Conservation (phyloP, 495 filamentous ascomycete genomes). For the Glonium stellatum region DNA sequence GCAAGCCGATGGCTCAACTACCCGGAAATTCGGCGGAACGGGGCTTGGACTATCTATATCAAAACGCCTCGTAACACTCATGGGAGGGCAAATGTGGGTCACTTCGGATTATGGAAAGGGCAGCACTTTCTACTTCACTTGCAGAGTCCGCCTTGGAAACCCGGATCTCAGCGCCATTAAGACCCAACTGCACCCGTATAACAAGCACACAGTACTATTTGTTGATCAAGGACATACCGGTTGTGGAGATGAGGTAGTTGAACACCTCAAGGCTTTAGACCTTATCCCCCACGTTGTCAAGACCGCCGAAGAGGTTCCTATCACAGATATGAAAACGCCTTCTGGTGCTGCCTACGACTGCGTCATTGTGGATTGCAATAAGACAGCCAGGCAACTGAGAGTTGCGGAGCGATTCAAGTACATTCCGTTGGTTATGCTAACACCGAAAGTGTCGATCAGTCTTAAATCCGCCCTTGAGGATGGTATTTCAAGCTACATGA, state of each 20-base stretch:
- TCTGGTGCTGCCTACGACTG: conserved; percentile 75
- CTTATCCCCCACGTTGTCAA: conserved; percentile 77
- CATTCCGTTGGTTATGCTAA: conserved; percentile 89
- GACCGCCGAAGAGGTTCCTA: conserved; percentile 52
- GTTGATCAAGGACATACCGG: conserved; percentile 88
- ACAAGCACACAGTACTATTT: conserved; percentile 87
- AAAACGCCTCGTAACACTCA: conserved; percentile 87
- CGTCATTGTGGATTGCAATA: conserved; percentile 92
- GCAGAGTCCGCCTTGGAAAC: conserved; percentile 78
- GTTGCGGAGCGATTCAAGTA: conserved; percentile 94
- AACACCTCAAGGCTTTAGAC: conserved; percentile 72
- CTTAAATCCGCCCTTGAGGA: conserved; percentile 93
- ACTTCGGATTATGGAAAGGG: conserved; percentile 88
- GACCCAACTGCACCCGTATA: conserved; percentile 81
- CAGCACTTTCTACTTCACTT: conserved; percentile 96
- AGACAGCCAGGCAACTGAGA: conserved; percentile 75
- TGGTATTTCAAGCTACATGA: conserved; percentile 98
- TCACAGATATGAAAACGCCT: conserved; percentile 47
- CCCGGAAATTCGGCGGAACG: conserved; percentile 92
- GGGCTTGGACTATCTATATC: conserved; percentile 95
- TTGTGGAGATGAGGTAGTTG: conserved; percentile 63
- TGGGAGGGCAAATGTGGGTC: conserved; percentile 98
- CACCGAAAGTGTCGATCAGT: conserved; percentile 83
- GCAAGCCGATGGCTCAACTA: conserved; percentile 96
- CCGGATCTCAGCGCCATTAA: conserved; percentile 74